A percentile compares a stretch with the other conserved stretches of the same genome.
Evolutionary conservation across 2,329 filamentous ascomycete genomes (phyloP).

Genomic region (Macrophomina phaseolina): DNA sequence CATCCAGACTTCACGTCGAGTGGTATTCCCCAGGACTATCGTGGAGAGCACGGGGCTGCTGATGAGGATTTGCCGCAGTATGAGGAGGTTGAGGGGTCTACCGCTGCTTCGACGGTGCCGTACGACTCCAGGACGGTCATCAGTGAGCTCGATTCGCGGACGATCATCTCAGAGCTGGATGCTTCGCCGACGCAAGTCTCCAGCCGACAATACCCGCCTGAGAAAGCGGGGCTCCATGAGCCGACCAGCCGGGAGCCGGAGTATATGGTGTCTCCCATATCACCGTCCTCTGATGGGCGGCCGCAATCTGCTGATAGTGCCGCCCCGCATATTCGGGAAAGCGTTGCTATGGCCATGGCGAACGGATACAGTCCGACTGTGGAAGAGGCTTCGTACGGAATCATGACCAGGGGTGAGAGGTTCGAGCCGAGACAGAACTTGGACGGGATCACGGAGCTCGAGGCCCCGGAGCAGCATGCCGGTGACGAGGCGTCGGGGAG

Average conservation of each 20-base stretch:
- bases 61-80: not conserved
- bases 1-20: not conserved
- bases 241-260: not conserved
- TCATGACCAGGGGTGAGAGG: not conserved
- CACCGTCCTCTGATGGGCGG: not conserved
- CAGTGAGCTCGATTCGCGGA: not conserved
- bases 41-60: not conserved
- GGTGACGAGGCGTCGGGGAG: not conserved
- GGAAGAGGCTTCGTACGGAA: not conserved
- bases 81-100: not conserved
- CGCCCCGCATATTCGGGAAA: not conserved
- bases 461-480: not conserved
- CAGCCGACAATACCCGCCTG: not conserved
- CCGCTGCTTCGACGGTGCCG: not conserved
- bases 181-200: not conserved
- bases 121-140: not conserved
- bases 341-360: not conserved
- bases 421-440: not conserved
- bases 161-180: too few relatives aligned
- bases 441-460: not conserved
- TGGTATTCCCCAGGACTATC: not conserved
- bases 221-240: not conserved
- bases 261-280: not conserved
- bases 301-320: too few relatives aligned
- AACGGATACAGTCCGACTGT: conserved; percentile 2